phyloP scores from a whole-genome alignment of 805 yeast genomes.

The Vanderwaltozyma polyspora region DNA sequence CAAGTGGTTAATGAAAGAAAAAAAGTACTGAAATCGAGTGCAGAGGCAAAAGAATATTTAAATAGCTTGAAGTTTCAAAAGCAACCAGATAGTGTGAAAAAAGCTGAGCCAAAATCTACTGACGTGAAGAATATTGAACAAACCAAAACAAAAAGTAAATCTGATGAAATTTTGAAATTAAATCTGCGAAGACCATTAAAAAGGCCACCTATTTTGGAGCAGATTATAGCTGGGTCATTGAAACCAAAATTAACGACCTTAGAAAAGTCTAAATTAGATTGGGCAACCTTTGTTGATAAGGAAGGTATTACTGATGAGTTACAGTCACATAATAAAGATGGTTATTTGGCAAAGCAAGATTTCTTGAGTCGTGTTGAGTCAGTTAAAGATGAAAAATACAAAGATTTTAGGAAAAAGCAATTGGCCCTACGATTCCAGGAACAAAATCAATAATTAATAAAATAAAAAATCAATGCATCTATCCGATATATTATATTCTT shows the following conservation, averaged over 20 bases:
- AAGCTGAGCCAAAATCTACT: not conserved
- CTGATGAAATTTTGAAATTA: slow-evolving; percentile 8
- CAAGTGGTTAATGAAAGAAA: slow-evolving; percentile 67
- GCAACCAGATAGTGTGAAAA: slow-evolving; percentile 9
- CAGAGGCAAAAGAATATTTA: slow-evolving; percentile 77
- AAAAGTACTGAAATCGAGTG: slow-evolving; percentile 63
- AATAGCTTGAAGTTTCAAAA: slow-evolving; percentile 36
- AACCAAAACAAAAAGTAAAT: slow-evolving; percentile 7
- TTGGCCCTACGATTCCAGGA: slow-evolving; percentile 20
- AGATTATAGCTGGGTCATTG: slow-evolving; percentile 56
- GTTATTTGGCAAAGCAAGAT: slow-evolving; percentile 84
- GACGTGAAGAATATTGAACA: slow-evolving; percentile 15
- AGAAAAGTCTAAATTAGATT: slow-evolving; percentile 86
- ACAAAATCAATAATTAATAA: slow-evolving; percentile 3
- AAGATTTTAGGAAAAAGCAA: slow-evolving; percentile 29
- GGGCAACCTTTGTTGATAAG: slow-evolving; percentile 89
- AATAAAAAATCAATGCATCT: no score
- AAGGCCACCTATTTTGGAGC: slow-evolving; percentile 66
- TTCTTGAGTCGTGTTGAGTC: slow-evolving; percentile 67
- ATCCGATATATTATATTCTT: no score
- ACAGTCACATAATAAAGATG: slow-evolving; percentile 70
- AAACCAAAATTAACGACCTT: slow-evolving; percentile 78
- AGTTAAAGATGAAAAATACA: slow-evolving; percentile 29
- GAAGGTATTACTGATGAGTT: slow-evolving; percentile 78
- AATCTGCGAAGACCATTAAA: slow-evolving; percentile 49